Evolutionary conservation across 208 protist genomes (phyloP).

Genomic region (Hexamita inflata): DNA sequence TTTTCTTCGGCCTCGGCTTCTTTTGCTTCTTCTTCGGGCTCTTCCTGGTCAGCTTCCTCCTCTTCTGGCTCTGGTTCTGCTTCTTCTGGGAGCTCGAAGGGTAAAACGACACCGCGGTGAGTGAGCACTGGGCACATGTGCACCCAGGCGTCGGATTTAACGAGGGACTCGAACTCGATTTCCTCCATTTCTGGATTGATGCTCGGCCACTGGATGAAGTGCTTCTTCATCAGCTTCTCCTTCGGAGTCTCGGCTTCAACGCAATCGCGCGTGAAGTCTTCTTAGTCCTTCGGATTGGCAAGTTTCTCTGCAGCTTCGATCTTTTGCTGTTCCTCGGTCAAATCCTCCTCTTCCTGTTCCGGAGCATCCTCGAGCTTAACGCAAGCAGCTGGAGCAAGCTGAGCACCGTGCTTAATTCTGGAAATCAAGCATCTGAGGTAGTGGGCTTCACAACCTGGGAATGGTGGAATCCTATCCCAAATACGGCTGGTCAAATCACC

Average conservation of each 20-base stretch:
- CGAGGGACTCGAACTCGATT: not conserved
- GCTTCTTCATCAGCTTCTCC: no score
- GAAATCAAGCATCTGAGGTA: conserved; percentile 15
- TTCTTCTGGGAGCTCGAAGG: conserved; percentile 8
- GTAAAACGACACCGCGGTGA: conserved; percentile 16
- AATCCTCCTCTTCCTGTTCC: conserved; percentile 3
- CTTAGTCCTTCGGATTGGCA: not conserved
- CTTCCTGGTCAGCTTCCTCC: not conserved
- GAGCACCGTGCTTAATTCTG: conserved; percentile 22
- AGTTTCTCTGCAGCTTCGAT: not conserved
- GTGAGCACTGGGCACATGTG: conserved; percentile 11
- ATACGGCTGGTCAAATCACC: not conserved
- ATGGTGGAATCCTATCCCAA: conserved; percentile 12
- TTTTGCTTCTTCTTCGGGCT: not conserved
- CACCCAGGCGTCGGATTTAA: not conserved
- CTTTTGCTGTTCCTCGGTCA: conserved; percentile 1
- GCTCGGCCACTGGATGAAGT: not conserved
- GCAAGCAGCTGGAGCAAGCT: conserved; percentile 6
- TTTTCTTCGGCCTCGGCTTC: not conserved
- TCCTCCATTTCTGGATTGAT: conserved; percentile 5
- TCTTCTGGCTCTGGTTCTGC: not conserved
- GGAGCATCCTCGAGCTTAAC: not conserved
- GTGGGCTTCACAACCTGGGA: conserved; percentile 25
- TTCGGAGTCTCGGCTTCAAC: not conserved
- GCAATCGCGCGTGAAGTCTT: not conserved